Percentiles rank a stretch among this genome's conserved stretches.
Evolutionary conservation across 306 rosid species (phyloP).

Genomic region (Acmispon strigosus): DNA sequence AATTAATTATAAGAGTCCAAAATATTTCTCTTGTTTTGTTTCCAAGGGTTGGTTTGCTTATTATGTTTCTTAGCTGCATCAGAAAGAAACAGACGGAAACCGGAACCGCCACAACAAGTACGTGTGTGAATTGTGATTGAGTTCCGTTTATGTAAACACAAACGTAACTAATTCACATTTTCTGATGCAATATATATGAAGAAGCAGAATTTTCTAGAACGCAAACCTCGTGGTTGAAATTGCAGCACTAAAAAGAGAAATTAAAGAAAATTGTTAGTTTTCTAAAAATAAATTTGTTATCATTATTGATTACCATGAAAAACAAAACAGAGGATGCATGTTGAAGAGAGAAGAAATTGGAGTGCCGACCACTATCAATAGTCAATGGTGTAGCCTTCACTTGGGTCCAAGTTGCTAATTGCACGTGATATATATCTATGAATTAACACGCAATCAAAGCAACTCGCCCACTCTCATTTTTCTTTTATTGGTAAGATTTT

Average conservation of each 20-base stretch:
- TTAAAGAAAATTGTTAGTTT: background rate
- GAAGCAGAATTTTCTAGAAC: no score
- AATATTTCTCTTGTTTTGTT: conserved; percentile 21
- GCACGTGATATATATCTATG: background rate
- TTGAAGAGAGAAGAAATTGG: background rate
- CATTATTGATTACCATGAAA: background rate
- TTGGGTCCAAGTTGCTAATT: background rate
- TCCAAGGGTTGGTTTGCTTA: conserved; percentile 13
- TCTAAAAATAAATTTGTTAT: background rate
- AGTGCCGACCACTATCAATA: background rate
- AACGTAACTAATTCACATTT: no score
- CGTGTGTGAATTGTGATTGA: no score
- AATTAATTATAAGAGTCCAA: background rate
- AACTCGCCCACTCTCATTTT: no score
- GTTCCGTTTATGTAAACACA: no score
- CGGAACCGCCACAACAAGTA: background rate
- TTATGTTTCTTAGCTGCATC: conserved; percentile 13
- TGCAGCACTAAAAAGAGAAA: background rate
- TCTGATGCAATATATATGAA: no score
- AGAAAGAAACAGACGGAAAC: conserved; percentile 16
- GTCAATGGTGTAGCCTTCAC: background rate
- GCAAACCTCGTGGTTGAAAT: background rate
- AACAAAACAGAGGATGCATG: background rate
- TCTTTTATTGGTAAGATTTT: no score
- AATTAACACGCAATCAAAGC: no score